Evolutionary conservation across 2,329 filamentous ascomycete species (phyloP), one percentile per base, ranked within the genome.

Genomic region (Hyphodiscus sp.): DNA sequence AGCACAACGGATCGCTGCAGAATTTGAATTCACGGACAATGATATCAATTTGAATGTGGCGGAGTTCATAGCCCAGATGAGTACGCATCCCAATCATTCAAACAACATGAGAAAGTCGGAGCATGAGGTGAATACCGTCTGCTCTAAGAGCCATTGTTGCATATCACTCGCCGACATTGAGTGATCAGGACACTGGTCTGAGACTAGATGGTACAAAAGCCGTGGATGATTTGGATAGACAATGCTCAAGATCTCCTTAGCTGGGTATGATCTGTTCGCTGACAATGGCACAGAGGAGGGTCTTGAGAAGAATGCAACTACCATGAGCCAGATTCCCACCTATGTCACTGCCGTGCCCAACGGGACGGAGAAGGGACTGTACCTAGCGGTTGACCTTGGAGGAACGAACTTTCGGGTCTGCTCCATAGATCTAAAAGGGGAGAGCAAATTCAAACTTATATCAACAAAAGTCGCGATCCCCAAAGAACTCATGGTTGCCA

Each of bases 361-460:
- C 79, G 94, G 94, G 64, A 96, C 91, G 2, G 94, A 99, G 74
- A 95, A 96, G 90, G 94, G 94, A 47, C 78, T 96, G 41, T 99
- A 96, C 74, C 84, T 99, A 68, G 92, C 94, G 41, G 91, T 99
- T 60, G 94, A 99, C 68, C 81, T 99, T n/a, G 94, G 94, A 58
- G 94, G 94, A 65, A 99, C 94, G 60, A 99, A 99, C 75, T 96
- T 97, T 73, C 87, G 94, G 64, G 94, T 99, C 66, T 99, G 94
- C 76, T 96, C 92, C 44, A 87, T 99, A 66, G 82, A 89, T 63
- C 79, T 99, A 57, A 91, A 96, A 69, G 94, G 94, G 67, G 90
- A 97, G 74, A 91, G 87, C 64, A 96, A 91, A 53, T 97, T 96
- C 77, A 89, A 89, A 71, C 82, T 97, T 64, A 95, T 87, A 50